Conservation (phyloP, 306 rosid genomes). For the Herpetospermum pedunculosum region DNA sequence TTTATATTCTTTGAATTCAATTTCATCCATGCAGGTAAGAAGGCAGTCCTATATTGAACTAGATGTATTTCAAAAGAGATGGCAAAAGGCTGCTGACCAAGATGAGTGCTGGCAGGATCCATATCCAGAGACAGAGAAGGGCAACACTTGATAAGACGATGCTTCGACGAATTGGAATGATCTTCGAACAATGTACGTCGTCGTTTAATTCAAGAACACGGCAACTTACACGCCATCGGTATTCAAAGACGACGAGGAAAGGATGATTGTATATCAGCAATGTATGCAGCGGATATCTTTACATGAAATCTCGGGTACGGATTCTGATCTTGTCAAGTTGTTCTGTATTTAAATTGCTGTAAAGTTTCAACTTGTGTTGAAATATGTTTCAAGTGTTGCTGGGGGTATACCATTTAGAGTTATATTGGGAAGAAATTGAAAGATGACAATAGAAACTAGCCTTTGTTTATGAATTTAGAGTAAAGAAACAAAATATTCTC, state of each 20-base stretch:
- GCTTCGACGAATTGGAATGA: background rate
- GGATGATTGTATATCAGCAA: background rate
- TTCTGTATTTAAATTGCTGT: background rate
- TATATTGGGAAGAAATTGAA: background rate
- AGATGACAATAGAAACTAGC: background rate
- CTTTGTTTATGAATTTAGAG: background rate
- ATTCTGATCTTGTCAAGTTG: background rate
- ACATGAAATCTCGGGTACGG: background rate
- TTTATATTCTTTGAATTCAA: background rate
- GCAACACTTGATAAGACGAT: background rate
- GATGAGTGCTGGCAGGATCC: constrained; percentile 41
- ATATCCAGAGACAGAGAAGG: constrained; percentile 6
- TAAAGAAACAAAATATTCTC: background rate
- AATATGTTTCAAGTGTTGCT: background rate
- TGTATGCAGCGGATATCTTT: background rate
- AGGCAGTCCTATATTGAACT: constrained; percentile 33
- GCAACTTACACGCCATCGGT: background rate
- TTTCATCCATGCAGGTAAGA: constrained; percentile 32
- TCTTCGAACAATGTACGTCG: background rate
- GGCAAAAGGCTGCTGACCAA: constrained; percentile 27
- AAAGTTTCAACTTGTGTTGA: constrained; percentile 3
- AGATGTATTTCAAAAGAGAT: constrained; percentile 24
- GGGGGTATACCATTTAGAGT: background rate
- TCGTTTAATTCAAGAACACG: background rate
- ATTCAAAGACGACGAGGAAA: background rate